A percentile compares a stretch with the other conserved stretches of the same genome.
phyloP scores from a whole-genome alignment of 352 stramenopile species.

The Globisporangium alternatum region DNA sequence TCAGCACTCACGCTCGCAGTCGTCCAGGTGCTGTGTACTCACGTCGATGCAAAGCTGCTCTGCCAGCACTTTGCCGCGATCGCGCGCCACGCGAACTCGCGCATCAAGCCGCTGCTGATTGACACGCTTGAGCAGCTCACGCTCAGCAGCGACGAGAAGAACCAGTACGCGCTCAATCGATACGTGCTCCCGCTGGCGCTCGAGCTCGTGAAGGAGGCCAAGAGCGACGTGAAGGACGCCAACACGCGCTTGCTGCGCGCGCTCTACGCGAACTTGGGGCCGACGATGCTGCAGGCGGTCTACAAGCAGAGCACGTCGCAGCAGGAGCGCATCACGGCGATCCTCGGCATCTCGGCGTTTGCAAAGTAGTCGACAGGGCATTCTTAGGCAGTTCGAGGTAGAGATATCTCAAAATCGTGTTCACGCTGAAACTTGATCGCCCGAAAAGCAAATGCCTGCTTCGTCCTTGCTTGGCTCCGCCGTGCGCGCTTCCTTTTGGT shows the following conservation, averaged over 20 bases:
- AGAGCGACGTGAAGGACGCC: slow-evolving; percentile 66
- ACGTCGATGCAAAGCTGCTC: slow-evolving; percentile 47
- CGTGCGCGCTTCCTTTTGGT: too few species aligned
- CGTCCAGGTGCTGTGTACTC: slow-evolving; percentile 40
- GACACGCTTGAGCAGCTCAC: slow-evolving; percentile 47
- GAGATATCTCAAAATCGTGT: too few species aligned
- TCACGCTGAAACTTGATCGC: too few species aligned
- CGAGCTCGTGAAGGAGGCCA: slow-evolving; percentile 70
- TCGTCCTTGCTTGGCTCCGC: too few species aligned
- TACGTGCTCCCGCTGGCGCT: slow-evolving; percentile 72
- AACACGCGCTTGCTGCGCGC: slow-evolving; percentile 42
- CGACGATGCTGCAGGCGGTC: slow-evolving; percentile 23
- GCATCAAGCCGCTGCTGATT: slow-evolving; percentile 55
- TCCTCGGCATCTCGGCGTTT: slow-evolving; percentile 30
- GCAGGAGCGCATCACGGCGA: slow-evolving; percentile 49
- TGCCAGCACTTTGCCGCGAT: slow-evolving; percentile 56
- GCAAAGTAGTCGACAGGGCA: neutral
- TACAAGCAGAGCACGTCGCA: slow-evolving; percentile 51
- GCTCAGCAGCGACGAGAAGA: slow-evolving; percentile 41
- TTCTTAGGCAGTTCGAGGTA: too few species aligned
- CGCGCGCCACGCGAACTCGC: slow-evolving; percentile 47
- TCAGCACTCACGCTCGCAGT: slow-evolving; percentile 34
- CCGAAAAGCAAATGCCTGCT: too few species aligned
- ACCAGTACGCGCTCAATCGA: slow-evolving; percentile 47
- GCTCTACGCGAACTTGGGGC: slow-evolving; percentile 26